Evolutionary conservation across 106 monocot species (phyloP), one percentile per base, ranked within the genome.

Genomic region (Vanilla planifolia): DNA sequence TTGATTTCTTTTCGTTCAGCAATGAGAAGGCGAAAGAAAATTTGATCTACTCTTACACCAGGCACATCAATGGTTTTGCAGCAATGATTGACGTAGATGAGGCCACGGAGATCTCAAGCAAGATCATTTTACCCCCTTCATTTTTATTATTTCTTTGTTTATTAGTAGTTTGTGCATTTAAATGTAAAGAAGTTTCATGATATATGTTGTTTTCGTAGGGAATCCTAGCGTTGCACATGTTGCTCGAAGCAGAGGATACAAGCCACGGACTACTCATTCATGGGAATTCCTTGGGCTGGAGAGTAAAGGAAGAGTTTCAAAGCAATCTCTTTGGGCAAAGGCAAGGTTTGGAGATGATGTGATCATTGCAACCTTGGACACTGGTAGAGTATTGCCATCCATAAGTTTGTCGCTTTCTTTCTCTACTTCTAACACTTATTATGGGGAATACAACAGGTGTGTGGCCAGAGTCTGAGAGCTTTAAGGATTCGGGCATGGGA

Each of bases 241-340:
- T 40, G 77, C 84, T 43, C 72, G 64, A 1, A 80, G 75, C 51
- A 75, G 65, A 62, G 77, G 64, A 8, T 44, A 58, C 52, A 64
- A 78, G 46, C 72, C 84, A 15, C 84, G 75, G 33, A 89, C 89
- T 2, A 89, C 89, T n/a, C 73, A 72, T 17, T 89, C 89, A 14
- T 89, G 89, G 89, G 55, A 71, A 4, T 84, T 89, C 59, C 65
- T 89, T 1, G 69, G 67, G 3, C 67, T 85, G 32, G 78, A 81
- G 48, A 63, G 21, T 33, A 55, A 55, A 25, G 80, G 75, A 5
- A 33, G 15, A 13, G 40, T 73, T 20, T 39, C 59, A 2, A 14
- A 1, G 11, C 28, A 61, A 1, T 75, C 80, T 1, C 25, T 77
- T 0, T 89, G 89, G 89, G 59, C 23, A n/a, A 72, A 72, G 67